phyloP scores from a whole-genome alignment of 1,284 basidiomycete genomes.

The Leccinum pachyderme region DNA sequence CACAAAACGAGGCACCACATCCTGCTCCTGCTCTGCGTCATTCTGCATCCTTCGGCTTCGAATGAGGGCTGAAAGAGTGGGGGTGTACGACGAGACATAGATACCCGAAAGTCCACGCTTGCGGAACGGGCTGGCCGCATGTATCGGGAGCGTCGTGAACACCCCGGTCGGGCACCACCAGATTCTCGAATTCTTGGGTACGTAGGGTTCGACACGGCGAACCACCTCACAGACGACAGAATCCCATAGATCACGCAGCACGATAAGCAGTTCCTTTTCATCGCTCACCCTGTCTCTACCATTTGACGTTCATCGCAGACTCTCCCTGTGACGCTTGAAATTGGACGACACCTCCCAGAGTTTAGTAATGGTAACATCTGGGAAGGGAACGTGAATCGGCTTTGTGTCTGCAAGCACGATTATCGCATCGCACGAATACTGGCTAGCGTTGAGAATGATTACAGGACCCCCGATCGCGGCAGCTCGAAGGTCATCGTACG shows the following conservation, averaged over 20 bases:
- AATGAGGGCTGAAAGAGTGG: slow-evolving; percentile 35
- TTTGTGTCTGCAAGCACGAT: slow-evolving; percentile 18
- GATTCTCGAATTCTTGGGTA: slow-evolving; percentile 30
- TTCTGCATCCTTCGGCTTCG: slow-evolving; percentile 10
- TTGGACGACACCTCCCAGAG: slow-evolving; percentile 11
- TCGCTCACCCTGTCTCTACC: not conserved
- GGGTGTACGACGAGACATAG: slow-evolving; percentile 38
- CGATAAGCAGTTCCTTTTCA: slow-evolving; percentile 3
- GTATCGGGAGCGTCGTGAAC: slow-evolving; percentile 37
- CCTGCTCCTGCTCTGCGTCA: not conserved
- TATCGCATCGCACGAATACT: slow-evolving; percentile 28
- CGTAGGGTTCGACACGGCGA: slow-evolving; percentile 15
- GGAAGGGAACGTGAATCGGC: slow-evolving; percentile 18
- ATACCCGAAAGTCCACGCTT: slow-evolving; percentile 24
- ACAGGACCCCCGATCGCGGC: slow-evolving; percentile 36
- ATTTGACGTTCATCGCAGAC: not conserved
- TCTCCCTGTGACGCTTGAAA: not conserved
- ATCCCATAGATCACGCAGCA: slow-evolving; percentile 31
- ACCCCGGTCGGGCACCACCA: slow-evolving; percentile 43
- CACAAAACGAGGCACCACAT: slow-evolving; percentile 8
- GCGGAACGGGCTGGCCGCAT: slow-evolving; percentile 33
- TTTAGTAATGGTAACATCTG: slow-evolving; percentile 2
- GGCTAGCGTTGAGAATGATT: slow-evolving; percentile 32
- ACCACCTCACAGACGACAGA: slow-evolving; percentile 28
- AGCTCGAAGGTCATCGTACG: slow-evolving; percentile 24